A percentile compares a stretch with the other conserved stretches of the same genome.
Conservation (phyloP, 768 basidiomycete genomes). For the Trametes gibbosa region DNA sequence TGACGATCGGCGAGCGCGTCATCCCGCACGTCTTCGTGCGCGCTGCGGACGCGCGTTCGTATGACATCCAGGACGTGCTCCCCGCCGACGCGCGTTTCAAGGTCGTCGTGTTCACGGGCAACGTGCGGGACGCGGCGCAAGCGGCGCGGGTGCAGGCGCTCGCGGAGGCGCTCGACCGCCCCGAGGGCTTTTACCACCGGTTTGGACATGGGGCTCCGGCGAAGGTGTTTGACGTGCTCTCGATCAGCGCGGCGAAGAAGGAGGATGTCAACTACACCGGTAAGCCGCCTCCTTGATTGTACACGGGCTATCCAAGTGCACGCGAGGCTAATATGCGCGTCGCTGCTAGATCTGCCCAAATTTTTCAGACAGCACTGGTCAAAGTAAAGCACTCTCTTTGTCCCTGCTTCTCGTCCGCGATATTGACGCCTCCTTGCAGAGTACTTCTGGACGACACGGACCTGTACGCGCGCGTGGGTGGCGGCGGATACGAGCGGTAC, state of each 20-base stretch:
- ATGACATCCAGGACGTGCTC: conserved; percentile 50
- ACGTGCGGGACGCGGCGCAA: conserved; percentile 28
- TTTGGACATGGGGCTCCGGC: conserved; percentile 8
- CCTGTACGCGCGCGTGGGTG: conserved; percentile 43
- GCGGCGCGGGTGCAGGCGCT: conserved; percentile 18
- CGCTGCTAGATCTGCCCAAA: conserved; percentile 37
- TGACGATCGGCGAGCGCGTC: conserved; percentile 51
- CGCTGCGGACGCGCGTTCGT: conserved; percentile 43
- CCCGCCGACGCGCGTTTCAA: conserved; percentile 49
- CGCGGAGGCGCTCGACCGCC: conserved; percentile 20
- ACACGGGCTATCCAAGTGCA: not conserved
- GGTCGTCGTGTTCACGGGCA: conserved; percentile 45
- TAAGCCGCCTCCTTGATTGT: too few species aligned
- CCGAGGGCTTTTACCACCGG: conserved; percentile 21
- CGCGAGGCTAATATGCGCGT: not conserved
- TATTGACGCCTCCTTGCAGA: conserved; percentile 32
- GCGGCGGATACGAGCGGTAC: conserved; percentile 55
- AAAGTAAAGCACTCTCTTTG: conserved; percentile 41
- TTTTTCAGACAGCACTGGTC: conserved; percentile 57
- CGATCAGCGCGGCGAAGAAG: conserved; percentile 16
- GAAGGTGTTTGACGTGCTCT: conserved; percentile 14
- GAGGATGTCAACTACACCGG: conserved; percentile 11
- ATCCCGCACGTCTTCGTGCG: conserved; percentile 46
- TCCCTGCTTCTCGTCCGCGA: too few species aligned
- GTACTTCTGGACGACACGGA: conserved; percentile 59